Base-by-base conservation (phyloP, 2,329 filamentous ascomycete genomes). In the Lasiodiplodia citricola region DNA sequence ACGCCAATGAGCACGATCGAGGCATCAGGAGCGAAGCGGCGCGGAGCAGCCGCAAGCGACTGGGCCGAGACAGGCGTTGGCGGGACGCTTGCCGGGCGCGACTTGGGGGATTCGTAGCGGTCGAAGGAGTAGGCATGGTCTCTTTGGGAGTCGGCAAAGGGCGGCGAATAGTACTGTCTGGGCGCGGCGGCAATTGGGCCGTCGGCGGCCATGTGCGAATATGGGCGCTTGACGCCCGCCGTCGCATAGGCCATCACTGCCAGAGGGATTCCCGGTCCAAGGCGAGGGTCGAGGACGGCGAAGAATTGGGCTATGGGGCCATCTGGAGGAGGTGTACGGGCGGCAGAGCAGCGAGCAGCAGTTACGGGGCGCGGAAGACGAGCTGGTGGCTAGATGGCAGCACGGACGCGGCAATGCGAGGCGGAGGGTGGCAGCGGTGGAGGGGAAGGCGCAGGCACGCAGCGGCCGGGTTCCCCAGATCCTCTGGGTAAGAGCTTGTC, bases 1-100 rank as follows among this genome's bases (percentile, higher is more conserved):
- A 93, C 88, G 2, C 92, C 92, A 25, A 92, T 86, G 21, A 94
- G 83, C 7, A 94, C 86, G 67, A 94, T 88, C 1, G 92, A 93
- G 2, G 90, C 88, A 81, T 91, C 86, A 11, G 84, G 77, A 10
- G 83, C 80, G 74, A 91, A 92, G 21, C 75, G 74, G 55, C 74
- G 81, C 68, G 73, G 71, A 8, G 75, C 74, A 54, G 64, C 21
- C 25, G 38, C 14, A 38, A 57, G 21, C 13, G 64, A 35, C 62
- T 63, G 37, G 44, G 37, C 51, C 3, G 63, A 51, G 4, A 38
- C 51, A 14, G 63, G 63, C 18, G 51, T 56, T 5, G 63, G 63
- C 21, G 63, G 63, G 41, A 50, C 51, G 37, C 63, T 66, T 11
- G n/a, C 38, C 31, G 63, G 63, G 16, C 63, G 50, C 3, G 63